Conservation (phyloP, 805 yeast genomes). For the Teunomyces panamensis region DNA sequence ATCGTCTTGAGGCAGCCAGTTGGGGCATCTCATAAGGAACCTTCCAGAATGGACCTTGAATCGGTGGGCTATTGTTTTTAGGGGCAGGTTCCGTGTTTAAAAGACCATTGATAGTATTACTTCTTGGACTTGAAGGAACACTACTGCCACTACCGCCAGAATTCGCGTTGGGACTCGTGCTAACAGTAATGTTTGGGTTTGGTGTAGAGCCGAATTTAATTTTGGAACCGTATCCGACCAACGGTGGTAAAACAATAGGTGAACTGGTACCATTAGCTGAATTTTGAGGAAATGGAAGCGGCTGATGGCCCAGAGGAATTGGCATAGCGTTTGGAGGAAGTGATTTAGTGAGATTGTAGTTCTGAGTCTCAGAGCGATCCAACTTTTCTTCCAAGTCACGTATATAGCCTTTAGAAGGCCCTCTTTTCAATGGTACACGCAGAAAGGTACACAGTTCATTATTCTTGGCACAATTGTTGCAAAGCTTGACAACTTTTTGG, state of each 20-base stretch:
- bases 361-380: constrained; percentile 15
- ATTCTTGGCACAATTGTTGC: constrained; percentile 62
- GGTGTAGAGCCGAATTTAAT: constrained; percentile 4
- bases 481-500: constrained; percentile 47
- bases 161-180: constrained; percentile 4
- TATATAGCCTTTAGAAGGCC: constrained; percentile 74
- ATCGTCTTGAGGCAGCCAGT: constrained; percentile 10
- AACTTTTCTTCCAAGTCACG: constrained; percentile 39
- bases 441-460: constrained; percentile 65
- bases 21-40: constrained; percentile 58
- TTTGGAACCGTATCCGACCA: constrained; percentile 15
- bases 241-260: constrained; percentile 31
- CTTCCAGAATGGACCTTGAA: constrained; percentile 54
- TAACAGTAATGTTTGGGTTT: constrained; percentile 2
- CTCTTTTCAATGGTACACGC: constrained; percentile 71
- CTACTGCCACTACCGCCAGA: not conserved
- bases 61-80: constrained; percentile 23
- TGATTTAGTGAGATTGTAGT: constrained; percentile 1
- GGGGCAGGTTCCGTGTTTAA: constrained; percentile 12
- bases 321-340: constrained; percentile 1
- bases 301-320: constrained; percentile 6
- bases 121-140: constrained; percentile 8
- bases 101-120: constrained; percentile 9
- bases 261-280: constrained; percentile 10
- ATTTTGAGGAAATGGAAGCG: constrained; percentile 12